A percentile compares a stretch with the other conserved stretches of the same genome.
Conservation (phyloP, 2,329 filamentous ascomycete genomes). For the Biscogniauxia mediterranea region DNA sequence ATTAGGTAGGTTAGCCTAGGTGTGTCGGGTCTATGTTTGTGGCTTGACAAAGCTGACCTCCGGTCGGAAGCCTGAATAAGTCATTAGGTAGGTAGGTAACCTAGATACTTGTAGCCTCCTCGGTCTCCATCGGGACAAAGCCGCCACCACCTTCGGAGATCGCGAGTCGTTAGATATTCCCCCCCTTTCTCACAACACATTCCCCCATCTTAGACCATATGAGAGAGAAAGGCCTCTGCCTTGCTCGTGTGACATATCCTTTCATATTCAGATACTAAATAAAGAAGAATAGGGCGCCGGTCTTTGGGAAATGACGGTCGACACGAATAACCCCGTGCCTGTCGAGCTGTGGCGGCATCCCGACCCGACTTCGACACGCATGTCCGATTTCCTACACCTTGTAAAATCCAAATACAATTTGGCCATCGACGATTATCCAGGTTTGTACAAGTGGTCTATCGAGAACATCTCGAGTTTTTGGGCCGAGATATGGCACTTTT, state of each 20-base stretch:
- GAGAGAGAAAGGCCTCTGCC: neutral
- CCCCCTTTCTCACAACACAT: neutral
- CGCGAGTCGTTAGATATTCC: slow-evolving; percentile 4
- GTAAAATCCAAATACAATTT: slow-evolving; percentile 68
- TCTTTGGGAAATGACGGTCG: slow-evolving; percentile 22
- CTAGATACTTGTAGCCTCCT: slow-evolving; percentile 1
- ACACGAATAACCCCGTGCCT: slow-evolving; percentile 16
- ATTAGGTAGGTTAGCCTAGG: neutral
- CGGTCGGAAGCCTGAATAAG: slow-evolving; percentile 5
- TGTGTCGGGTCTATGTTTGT: neutral
- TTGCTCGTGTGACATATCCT: neutral
- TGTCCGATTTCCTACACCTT: slow-evolving; percentile 68
- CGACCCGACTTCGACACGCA: slow-evolving; percentile 63
- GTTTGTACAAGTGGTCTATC: slow-evolving; percentile 84
- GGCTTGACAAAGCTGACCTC: neutral
- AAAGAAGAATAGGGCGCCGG: neutral
- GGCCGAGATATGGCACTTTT: slow-evolving; percentile 81
- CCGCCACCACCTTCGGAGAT: neutral
- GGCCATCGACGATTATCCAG: slow-evolving; percentile 63
- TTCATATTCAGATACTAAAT: neutral
- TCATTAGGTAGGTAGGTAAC: neutral
- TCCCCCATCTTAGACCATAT: neutral
- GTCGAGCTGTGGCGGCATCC: slow-evolving; percentile 70
- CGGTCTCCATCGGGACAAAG: slow-evolving; percentile 9
- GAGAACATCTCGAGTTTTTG: slow-evolving; percentile 75